Percentiles rank a stretch among this genome's conserved stretches.
Evolutionary conservation across 202 grass and related monocot genomes (phyloP).

Genomic region (Digitaria exilis): DNA sequence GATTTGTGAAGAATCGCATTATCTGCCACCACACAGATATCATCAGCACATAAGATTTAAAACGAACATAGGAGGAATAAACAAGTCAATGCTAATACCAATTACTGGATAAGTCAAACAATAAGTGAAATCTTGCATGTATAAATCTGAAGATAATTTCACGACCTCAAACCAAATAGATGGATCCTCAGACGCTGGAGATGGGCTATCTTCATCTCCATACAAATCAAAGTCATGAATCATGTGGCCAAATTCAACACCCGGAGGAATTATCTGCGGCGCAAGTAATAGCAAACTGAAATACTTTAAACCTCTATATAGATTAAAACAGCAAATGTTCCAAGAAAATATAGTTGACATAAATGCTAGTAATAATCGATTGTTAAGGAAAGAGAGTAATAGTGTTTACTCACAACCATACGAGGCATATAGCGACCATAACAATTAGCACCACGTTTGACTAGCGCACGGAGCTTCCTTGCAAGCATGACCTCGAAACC

Average conservation of each 20-base stretch:
- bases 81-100: neutral
- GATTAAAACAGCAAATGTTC: slow-evolving; percentile 25
- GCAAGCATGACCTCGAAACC: slow-evolving; percentile 96
- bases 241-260: slow-evolving; percentile 93
- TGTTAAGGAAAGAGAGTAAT: slow-evolving; percentile 11
- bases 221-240: slow-evolving; percentile 76
- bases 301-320: slow-evolving; percentile 30
- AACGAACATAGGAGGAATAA: slow-evolving; percentile 15
- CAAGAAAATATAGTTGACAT: slow-evolving; percentile 26
- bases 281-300: slow-evolving; percentile 38
- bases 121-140: slow-evolving; percentile 21
- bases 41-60: slow-evolving; percentile 30
- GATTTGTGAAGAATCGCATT: slow-evolving; percentile 99
- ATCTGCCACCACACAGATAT: slow-evolving; percentile 60
- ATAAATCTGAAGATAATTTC: slow-evolving; percentile 44
- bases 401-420: slow-evolving; percentile 86
- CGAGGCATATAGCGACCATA: slow-evolving; percentile 96
- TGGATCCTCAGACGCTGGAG: slow-evolving; percentile 70
- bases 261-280: slow-evolving; percentile 94
- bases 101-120: slow-evolving; percentile 22
- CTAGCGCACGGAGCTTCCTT: slow-evolving; percentile 74
- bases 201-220: slow-evolving; percentile 65
- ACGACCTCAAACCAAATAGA: slow-evolving; percentile 91
- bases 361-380: slow-evolving; percentile 33
- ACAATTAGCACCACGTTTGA: slow-evolving; percentile 84